These are phyloP conservation scores for Fusarium sacchari DNA, from an alignment of 2,329 filamentous ascomycete species.

Conservation along the genomic window DNA sequence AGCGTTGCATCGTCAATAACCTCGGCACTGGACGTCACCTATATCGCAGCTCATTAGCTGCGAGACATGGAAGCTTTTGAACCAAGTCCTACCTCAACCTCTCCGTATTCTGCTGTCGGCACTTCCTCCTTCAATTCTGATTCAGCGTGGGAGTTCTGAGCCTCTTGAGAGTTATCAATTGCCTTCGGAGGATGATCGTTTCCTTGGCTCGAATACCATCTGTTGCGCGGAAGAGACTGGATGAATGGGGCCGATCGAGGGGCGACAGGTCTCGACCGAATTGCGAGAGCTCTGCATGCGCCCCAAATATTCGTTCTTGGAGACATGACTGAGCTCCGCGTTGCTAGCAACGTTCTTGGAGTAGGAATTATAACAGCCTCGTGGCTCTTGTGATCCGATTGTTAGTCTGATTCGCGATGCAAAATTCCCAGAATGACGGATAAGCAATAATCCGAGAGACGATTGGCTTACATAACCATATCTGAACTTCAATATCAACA, in stretches of 20 bases:
- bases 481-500: neutral
- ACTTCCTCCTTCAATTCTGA: neutral
- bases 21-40: conserved; percentile 30
- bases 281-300: conserved; percentile 48
- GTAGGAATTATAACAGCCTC: conserved; percentile 36
- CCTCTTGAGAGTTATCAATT: conserved; percentile 28
- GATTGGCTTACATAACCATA: conserved; percentile 35
- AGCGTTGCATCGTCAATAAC: conserved; percentile 50
- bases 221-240: conserved; percentile 33
- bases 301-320: conserved; percentile 49
- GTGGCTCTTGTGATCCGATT: conserved; percentile 38
- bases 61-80: conserved; percentile 2
- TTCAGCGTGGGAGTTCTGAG: conserved; percentile 14
- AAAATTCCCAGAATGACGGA: conserved; percentile 41
- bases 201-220: conserved; percentile 49
- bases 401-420: conserved; percentile 37
- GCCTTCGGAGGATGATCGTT: conserved; percentile 40
- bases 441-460: conserved; percentile 32
- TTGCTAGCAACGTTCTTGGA: conserved; percentile 43
- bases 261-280: conserved; percentile 44
- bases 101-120: conserved; percentile 8
- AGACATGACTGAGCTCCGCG: conserved; percentile 48
- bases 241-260: conserved; percentile 38
- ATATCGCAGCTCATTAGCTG: conserved; percentile 28
- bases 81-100: conserved; percentile 40